Evolutionary conservation across 306 rosid species (phyloP).

Genomic region (Alnus rubra): DNA sequence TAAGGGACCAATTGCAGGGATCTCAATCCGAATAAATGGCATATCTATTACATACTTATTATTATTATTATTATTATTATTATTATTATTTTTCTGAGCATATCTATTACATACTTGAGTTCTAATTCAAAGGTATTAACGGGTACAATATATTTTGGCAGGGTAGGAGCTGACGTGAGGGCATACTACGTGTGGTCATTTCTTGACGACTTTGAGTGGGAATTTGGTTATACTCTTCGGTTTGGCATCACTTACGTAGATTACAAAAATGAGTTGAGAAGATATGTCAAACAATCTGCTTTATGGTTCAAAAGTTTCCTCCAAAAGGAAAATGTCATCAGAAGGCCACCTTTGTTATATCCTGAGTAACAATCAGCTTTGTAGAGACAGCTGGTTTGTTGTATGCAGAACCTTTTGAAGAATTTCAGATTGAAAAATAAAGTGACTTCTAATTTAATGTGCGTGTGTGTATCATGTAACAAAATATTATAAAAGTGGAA

Average conservation of each 20-base stretch:
- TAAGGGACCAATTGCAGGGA: too few species aligned
- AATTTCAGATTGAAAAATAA: too few species aligned
- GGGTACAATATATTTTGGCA: neutral
- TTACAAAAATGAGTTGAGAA: constrained; percentile 18
- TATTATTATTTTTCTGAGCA: too few species aligned
- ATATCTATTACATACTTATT: too few species aligned
- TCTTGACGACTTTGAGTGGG: constrained; percentile 36
- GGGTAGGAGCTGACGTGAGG: constrained; percentile 30
- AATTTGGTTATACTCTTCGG: constrained; percentile 28
- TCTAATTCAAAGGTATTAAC: neutral
- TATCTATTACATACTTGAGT: too few species aligned
- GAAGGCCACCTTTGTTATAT: neutral
- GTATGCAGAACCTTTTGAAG: neutral
- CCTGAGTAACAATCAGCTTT: neutral
- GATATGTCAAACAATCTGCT: constrained; percentile 32
- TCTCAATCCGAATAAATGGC: too few species aligned
- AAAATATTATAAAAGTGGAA: too few species aligned
- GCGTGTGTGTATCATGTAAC: too few species aligned
- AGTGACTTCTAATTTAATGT: too few species aligned
- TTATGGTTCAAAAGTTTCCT: constrained; percentile 28
- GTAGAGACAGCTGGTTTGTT: neutral
- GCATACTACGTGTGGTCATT: constrained; percentile 35
- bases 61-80: too few species aligned
- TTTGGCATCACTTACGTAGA: constrained; percentile 34
- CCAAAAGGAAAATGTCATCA: neutral